Base-by-base conservation (phyloP, 1,284 basidiomycete species). In the Austroboletus novae-zelandiae region DNA sequence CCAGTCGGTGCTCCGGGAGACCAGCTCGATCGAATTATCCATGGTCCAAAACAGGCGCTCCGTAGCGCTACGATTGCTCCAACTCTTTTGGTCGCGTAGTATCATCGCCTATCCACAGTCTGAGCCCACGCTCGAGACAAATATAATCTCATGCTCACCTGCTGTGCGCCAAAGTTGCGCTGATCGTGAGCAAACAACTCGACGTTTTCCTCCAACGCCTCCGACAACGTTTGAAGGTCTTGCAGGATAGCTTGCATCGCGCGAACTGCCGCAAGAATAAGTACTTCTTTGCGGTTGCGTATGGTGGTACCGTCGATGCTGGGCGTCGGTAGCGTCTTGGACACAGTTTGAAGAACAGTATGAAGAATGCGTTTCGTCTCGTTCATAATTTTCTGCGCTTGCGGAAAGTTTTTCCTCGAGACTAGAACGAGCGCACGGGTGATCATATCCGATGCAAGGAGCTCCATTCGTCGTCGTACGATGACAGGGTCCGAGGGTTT, bases 371-470 rank as follows among this genome's bases (percentile, higher is more conserved):
- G 78, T 66, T 87, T 89, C 46, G 94, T 97, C 75, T 96, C 94
- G 44, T 80, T 80, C 67, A 97, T 79, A 50, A 97, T 87, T 60
- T 89, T 87, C 61, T 88, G 84, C 2, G 94, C 94, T 57, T 94
- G 91, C 1, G 81, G 75, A 68, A 84, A 90, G 67, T 95, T 95
- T 64, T 90, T 84, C 59, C 92, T 77, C 17, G 89, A 89, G 42
- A 96, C 92, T 29, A 96, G 79, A 20, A 97, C 86, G 25, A 98
- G 78, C 9, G 90, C 89, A 18, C 94, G 86, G 2, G 92, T 94
- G 64, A 97, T 91, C 91, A 97, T 97, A 70, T 98, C 94, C 27
- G 86, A 88, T 13, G 91, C 86, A 27, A 97, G 79, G 6, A 97
- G 80, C 72, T 98, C 94, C 89, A 96, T 95, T 29, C 94, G 75